Percentiles rank a stretch among this genome's conserved stretches.
Evolutionary conservation across 768 basidiomycete genomes (phyloP).

Genomic region (Coprinopsis marcescibilis): DNA sequence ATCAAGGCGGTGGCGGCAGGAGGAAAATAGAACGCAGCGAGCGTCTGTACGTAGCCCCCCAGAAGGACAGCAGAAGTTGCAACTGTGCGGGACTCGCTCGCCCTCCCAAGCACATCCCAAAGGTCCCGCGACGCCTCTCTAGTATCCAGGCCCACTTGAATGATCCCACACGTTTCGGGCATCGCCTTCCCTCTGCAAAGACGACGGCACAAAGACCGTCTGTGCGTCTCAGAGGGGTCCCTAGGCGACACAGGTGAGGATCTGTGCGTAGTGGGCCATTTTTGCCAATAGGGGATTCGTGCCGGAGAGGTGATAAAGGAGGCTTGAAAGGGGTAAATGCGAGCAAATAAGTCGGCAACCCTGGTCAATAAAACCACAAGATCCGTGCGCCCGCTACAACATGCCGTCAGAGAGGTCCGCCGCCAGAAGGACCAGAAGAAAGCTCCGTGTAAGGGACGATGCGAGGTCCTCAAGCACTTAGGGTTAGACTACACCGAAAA

Average conservation of each 20-base stretch:
- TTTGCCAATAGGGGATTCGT: too few species aligned
- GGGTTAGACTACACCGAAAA: conserved; percentile 58
- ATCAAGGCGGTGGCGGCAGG: conserved; percentile 11
- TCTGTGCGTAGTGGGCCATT: conserved; percentile 38
- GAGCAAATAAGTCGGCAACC: conserved; percentile 18
- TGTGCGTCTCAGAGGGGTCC: conserved; percentile 35
- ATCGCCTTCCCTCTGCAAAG: conserved; percentile 37
- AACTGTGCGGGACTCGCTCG: conserved; percentile 39
- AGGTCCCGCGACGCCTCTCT: conserved; percentile 50
- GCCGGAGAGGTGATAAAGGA: conserved; percentile 47
- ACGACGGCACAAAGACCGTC: conserved; percentile 14
- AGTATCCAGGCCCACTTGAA: conserved; percentile 16
- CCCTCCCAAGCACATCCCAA: conserved; percentile 18
- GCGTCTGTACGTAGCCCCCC: conserved; percentile 18
- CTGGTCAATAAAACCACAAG: conserved; percentile 13
- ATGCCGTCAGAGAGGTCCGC: conserved; percentile 16
- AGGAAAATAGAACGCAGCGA: conserved; percentile 5
- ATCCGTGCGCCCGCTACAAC: conserved; percentile 16
- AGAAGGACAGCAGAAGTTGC: not conserved
- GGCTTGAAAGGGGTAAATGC: conserved; percentile 33
- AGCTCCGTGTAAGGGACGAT: conserved; percentile 26
- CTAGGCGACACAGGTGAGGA: conserved; percentile 46
- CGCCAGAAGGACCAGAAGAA: conserved; percentile 15
- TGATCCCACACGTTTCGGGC: conserved; percentile 41
- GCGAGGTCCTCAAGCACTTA: conserved; percentile 36